Conservation (phyloP, 306 rosid species). For the Ceratonia siliqua region DNA sequence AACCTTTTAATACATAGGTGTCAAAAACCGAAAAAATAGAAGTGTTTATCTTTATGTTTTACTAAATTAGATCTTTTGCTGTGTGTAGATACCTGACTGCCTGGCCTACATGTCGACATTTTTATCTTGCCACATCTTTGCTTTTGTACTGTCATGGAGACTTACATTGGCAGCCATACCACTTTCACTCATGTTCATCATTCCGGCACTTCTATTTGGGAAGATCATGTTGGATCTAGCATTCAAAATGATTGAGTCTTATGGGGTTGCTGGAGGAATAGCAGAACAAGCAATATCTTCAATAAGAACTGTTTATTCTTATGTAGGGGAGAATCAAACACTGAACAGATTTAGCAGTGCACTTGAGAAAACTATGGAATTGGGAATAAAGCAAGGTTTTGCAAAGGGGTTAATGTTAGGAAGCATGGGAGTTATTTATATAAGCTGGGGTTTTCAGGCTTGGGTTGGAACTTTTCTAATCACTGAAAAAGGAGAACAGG, state of each 20-base stretch:
- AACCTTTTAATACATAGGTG: neutral
- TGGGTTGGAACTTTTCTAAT: conserved; percentile 87
- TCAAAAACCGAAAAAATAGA: neutral
- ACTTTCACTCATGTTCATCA: conserved; percentile 77
- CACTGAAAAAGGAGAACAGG: conserved; percentile 66
- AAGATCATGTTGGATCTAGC: conserved; percentile 68
- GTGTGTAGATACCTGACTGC: conserved; percentile 74
- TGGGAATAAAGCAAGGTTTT: conserved; percentile 74
- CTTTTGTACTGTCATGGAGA: conserved; percentile 78
- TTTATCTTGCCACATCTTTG: conserved; percentile 85
- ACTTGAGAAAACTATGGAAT: conserved; percentile 61
- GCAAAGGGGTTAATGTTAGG: conserved; percentile 88
- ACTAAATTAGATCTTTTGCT: conserved; percentile 9
- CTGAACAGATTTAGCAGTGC: conserved; percentile 64
- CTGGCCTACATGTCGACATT: conserved; percentile 82
- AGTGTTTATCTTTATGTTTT: conserved; percentile 14
- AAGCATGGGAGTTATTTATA: conserved; percentile 80
- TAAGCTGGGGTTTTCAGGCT: conserved; percentile 95
- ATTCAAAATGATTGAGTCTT: conserved; percentile 87
- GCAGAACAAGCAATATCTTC: conserved; percentile 93
- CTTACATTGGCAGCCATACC: conserved; percentile 81
- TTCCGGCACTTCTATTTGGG: conserved; percentile 75
- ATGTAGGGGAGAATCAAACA: conserved; percentile 79
- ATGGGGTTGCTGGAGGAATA: conserved; percentile 84
- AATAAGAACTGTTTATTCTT: conserved; percentile 77